Conservation (phyloP, 345 rosid genomes). For the Heritiera littoralis region DNA sequence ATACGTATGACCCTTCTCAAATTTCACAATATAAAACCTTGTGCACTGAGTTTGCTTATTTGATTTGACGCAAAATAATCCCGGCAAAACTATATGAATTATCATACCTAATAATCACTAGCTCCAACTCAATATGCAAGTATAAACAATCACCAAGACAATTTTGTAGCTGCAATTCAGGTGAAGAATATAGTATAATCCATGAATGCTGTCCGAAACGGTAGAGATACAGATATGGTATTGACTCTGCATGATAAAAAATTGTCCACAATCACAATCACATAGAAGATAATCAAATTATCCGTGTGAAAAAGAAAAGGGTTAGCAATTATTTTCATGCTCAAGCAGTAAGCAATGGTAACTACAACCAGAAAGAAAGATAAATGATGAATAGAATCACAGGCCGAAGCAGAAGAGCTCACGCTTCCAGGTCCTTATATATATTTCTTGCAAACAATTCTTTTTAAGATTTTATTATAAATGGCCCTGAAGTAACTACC, state of each 20-base stretch:
- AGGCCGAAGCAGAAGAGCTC: background rate
- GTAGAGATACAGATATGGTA: background rate
- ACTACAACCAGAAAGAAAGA: background rate
- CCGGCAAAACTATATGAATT: too few relatives aligned
- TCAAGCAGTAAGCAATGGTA: background rate
- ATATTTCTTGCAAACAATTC: background rate
- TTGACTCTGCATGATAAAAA: background rate
- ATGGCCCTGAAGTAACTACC: background rate
- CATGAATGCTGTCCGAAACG: background rate
- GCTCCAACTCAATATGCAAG: too few relatives aligned
- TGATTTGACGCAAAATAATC: too few relatives aligned
- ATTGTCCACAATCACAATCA: background rate
- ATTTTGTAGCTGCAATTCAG: background rate
- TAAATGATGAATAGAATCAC: background rate
- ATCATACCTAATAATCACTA: too few relatives aligned
- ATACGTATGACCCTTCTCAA: too few relatives aligned
- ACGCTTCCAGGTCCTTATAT: conserved; percentile 11
- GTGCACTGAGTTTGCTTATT: too few relatives aligned
- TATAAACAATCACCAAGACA: background rate
- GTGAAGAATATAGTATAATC: too few relatives aligned
- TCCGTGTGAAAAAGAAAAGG: background rate
- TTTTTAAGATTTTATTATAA: background rate
- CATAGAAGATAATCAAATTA: conserved; percentile 1
- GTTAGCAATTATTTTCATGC: conserved; percentile 8
- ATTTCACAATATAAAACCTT: too few relatives aligned